These are phyloP conservation scores for Paramyrothecium roridum DNA, from an alignment of 2,329 filamentous ascomycete species.

Conservation along the genomic window DNA sequence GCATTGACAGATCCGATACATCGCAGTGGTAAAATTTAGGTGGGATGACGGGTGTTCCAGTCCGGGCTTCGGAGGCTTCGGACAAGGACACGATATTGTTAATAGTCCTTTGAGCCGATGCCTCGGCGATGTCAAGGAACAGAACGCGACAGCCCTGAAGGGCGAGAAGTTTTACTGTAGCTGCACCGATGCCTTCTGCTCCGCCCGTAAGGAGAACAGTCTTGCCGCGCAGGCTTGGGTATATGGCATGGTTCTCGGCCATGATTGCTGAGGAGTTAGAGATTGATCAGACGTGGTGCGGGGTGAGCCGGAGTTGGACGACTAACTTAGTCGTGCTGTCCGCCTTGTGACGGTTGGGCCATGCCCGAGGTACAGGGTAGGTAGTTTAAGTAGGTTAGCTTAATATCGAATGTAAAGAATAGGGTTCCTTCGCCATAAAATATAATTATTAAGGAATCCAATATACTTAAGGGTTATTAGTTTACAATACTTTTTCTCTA, in stretches of 20 bases:
- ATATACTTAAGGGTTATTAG: too few species aligned
- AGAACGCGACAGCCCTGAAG: conserved; percentile 40
- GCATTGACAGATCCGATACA: conserved; percentile 29
- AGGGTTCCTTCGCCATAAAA: too few species aligned
- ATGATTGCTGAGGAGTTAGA: not conserved
- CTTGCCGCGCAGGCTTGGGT: conserved; percentile 36
- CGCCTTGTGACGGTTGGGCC: too few species aligned
- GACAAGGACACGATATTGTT: conserved; percentile 3
- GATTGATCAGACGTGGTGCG: conserved; percentile 5
- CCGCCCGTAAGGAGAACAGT: conserved; percentile 42
- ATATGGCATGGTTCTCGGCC: conserved; percentile 22
- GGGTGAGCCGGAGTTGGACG: not conserved
- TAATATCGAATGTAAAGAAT: too few species aligned
- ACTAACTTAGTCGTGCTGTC: too few species aligned
- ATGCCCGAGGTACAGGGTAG: too few species aligned
- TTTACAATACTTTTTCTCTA: too few species aligned
- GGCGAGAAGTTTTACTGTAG: conserved; percentile 40
- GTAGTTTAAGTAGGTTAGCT: too few species aligned
- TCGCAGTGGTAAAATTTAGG: conserved; percentile 41
- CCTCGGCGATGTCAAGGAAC: conserved; percentile 37
- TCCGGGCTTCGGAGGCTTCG: too few species aligned
- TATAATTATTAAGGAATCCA: too few species aligned
- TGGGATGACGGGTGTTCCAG: conserved; percentile 4
- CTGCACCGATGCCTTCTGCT: conserved; percentile 43
- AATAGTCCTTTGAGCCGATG: conserved; percentile 20